Base-by-base conservation (phyloP, 768 basidiomycete genomes). In the Butyriboletus loyo region DNA sequence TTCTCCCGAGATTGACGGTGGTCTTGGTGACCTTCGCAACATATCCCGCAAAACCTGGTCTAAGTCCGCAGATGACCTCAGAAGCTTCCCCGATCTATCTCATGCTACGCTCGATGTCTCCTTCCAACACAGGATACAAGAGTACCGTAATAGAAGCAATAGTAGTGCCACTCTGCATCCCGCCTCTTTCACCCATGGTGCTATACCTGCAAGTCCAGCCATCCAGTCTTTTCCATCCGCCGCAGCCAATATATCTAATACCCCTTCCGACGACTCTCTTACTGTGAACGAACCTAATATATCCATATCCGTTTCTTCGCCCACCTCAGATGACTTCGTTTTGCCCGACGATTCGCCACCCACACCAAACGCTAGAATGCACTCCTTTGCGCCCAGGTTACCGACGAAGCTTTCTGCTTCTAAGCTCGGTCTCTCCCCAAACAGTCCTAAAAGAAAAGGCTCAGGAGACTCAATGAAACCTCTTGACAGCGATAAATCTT, bases 11-110 rank as follows among this genome's bases (percentile, higher is more conserved):
- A 41, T 55, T 5, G 62, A 69, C 13, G 71, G 71, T 5, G 75
- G 74, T 17, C 73, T 80, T 5, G 87, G 87, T 5, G 89, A 91
- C 68, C 75, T 91, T 44, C 82, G 86, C 39, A 72, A 67, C 44
- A 82, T 89, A 10, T 86, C 87, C 1, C 78, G 82, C 60, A 86
- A 82, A 65, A 79, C 77, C 13, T 92, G 89, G 89, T 89, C 88
- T 24, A 83, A 75, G 64, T 90, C 87, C 7, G 88, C 82, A 21
- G 89, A 92, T 63, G 89, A 92, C 66, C 77, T 92, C 46, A 78
- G 81, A 60, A 82, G 79, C 64, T 69, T 83, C 44, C 74, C 75
- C 14, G 62, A 65, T 35, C 68, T 59, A 13, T 66, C 66, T 25
- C 58, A 53, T 51, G 60, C 71, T 34, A 71, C 72, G n/a, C 61